phyloP scores from a whole-genome alignment of 805 yeast species.

The Metschnikowia proteae region DNA sequence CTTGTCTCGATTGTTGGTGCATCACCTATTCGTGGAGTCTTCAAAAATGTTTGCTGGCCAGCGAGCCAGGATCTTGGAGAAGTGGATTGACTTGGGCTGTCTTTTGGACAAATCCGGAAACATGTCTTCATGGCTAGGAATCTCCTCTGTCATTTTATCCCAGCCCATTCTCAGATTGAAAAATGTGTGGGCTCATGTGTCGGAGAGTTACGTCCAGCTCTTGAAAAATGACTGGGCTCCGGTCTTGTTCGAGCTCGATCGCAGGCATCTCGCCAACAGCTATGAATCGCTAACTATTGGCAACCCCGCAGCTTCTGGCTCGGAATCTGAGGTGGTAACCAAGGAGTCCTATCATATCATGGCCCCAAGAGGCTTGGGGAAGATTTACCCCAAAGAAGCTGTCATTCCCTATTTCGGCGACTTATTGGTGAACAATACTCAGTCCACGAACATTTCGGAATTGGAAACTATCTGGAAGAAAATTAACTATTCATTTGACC shows the following conservation, averaged over 20 bases:
- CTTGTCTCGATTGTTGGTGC: slow-evolving; percentile 63
- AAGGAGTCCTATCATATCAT: slow-evolving; percentile 62
- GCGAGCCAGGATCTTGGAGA: slow-evolving; percentile 65
- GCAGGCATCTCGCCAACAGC: slow-evolving; percentile 53
- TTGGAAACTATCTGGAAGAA: slow-evolving; percentile 65
- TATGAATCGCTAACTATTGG: slow-evolving; percentile 17
- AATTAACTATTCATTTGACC: slow-evolving; percentile 65
- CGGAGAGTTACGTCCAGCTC: slow-evolving; percentile 52
- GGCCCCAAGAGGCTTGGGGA: slow-evolving; percentile 86
- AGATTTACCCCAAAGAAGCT: slow-evolving; percentile 64
- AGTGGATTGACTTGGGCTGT: slow-evolving; percentile 85
- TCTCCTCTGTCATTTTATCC: slow-evolving; percentile 78
- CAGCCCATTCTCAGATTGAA: slow-evolving; percentile 73
- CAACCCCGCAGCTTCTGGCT: slow-evolving; percentile 6
- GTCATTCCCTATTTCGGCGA: slow-evolving; percentile 93
- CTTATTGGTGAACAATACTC: slow-evolving; percentile 49
- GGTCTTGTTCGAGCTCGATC: slow-evolving; percentile 81
- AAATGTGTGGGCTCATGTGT: slow-evolving; percentile 71
- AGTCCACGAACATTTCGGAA: slow-evolving; percentile 40
- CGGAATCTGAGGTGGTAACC: slow-evolving; percentile 10
- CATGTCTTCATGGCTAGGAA: slow-evolving; percentile 91
- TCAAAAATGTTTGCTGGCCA: slow-evolving; percentile 27
- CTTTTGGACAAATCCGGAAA: slow-evolving; percentile 77
- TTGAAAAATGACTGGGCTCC: slow-evolving; percentile 88
- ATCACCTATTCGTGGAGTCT: slow-evolving; percentile 63